Evolutionary conservation across 352 stramenopile species (phyloP).

Genomic region (Thraustochytrium striatum): DNA sequence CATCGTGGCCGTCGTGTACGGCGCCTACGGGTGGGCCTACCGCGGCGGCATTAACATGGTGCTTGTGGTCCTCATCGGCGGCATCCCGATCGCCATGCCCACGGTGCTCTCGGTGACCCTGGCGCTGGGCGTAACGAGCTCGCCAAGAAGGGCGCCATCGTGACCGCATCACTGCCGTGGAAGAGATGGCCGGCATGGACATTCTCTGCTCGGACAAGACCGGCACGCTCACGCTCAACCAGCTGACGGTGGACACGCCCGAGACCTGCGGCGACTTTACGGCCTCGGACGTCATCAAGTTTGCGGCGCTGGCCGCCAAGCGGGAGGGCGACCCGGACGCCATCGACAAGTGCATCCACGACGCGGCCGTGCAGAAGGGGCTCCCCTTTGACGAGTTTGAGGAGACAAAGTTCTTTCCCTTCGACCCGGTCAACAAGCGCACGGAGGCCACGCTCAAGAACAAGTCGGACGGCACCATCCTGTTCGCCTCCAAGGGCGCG

Average conservation of each 20-base stretch:
- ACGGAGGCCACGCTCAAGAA: slow-evolving; percentile 81
- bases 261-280: slow-evolving; percentile 38
- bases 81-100: slow-evolving; percentile 87
- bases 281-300: slow-evolving; percentile 69
- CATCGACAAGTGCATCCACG: slow-evolving; percentile 70
- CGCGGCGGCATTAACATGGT: slow-evolving; percentile 64
- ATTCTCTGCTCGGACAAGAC: slow-evolving; percentile 97
- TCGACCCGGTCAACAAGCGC: slow-evolving; percentile 78
- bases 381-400: slow-evolving; percentile 69
- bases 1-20: slow-evolving; percentile 73
- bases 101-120: slow-evolving; percentile 81
- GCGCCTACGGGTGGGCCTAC: slow-evolving; percentile 71
- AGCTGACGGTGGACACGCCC: slow-evolving; percentile 84
- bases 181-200: slow-evolving; percentile 86
- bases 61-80: slow-evolving; percentile 81
- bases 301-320: slow-evolving; percentile 83
- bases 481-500: slow-evolving; percentile 87
- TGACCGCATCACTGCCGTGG: slow-evolving; percentile 76
- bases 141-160: slow-evolving; percentile 71
- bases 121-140: slow-evolving; percentile 55
- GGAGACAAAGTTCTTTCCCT: slow-evolving; percentile 71
- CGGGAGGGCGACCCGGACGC: slow-evolving; percentile 86
- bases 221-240: slow-evolving; percentile 91
- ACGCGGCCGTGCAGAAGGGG: slow-evolving; percentile 64
- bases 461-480: slow-evolving; percentile 65